Conservation (phyloP, 768 basidiomycete genomes). For the Mycena venus region DNA sequence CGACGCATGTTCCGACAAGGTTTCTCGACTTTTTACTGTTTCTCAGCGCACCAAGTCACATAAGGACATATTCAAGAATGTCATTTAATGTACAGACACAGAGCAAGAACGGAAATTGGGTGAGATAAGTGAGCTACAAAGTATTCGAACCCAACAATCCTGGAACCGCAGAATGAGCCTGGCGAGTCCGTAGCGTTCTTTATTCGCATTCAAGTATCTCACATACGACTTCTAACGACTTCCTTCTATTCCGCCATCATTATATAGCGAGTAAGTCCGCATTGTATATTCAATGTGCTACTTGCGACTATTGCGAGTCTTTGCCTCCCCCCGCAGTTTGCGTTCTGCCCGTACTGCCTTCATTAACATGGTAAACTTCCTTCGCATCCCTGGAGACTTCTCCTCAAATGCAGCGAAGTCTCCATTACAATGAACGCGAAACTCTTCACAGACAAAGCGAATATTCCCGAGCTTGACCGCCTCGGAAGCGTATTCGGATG, state of each 20-base stretch:
- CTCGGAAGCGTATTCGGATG: too few species aligned
- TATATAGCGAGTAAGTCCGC: too few species aligned
- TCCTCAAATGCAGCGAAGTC: neutral
- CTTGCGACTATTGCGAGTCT: slow-evolving; percentile 8
- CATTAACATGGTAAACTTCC: slow-evolving; percentile 7
- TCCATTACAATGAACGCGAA: neutral
- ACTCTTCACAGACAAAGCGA: too few species aligned
- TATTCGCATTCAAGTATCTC: neutral
- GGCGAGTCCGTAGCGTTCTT: too few species aligned
- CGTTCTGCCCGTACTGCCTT: slow-evolving; percentile 10
- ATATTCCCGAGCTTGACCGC: too few species aligned
- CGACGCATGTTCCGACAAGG: neutral
- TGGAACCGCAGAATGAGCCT: too few species aligned
- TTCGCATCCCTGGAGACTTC: slow-evolving; percentile 6
- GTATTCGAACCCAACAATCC: too few species aligned
- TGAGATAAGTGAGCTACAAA: too few species aligned
- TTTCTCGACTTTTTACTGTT: neutral
- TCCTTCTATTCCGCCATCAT: too few species aligned
- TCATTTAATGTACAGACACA: neutral
- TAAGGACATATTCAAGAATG: neutral
- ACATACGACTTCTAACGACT: too few species aligned
- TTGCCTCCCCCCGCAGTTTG: slow-evolving; percentile 10
- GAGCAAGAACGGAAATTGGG: too few species aligned
- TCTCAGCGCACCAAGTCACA: neutral
- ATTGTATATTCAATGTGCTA: neutral